Percentiles rank a stretch among this genome's conserved stretches.
phyloP scores from a whole-genome alignment of 2,329 filamentous ascomycete genomes.

The Arachnomyces sp. region DNA sequence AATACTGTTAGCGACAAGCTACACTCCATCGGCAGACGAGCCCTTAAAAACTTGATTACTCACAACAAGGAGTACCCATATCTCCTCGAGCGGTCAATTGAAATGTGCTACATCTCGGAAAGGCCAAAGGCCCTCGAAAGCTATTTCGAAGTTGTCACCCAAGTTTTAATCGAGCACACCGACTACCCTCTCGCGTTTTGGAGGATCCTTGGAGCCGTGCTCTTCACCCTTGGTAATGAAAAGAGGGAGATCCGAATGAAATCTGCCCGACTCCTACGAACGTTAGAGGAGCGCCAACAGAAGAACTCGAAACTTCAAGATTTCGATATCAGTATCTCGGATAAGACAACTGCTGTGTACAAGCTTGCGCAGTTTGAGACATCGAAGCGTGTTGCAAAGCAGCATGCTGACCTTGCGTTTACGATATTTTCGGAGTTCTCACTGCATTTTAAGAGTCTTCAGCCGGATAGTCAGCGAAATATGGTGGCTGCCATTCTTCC shows the following conservation, averaged over 20 bases:
- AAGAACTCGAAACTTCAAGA: slow-evolving; percentile 89
- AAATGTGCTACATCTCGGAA: slow-evolving; percentile 79
- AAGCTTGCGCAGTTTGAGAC: slow-evolving; percentile 97
- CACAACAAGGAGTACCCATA: slow-evolving; percentile 84
- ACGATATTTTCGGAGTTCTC: slow-evolving; percentile 95
- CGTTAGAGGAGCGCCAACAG: slow-evolving; percentile 72
- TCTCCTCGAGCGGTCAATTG: slow-evolving; percentile 80
- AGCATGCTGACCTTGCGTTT: slow-evolving; percentile 83
- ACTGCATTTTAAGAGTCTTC: slow-evolving; percentile 79
- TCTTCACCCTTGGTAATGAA: slow-evolving; percentile 89
- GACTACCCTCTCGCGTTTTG: slow-evolving; percentile 81
- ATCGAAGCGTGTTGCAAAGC: slow-evolving; percentile 78
- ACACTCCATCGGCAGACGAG: slow-evolving; percentile 79
- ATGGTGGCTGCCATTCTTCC: slow-evolving; percentile 90
- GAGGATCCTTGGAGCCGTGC: slow-evolving; percentile 77
- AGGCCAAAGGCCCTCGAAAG: slow-evolving; percentile 78
- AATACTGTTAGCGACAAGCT: slow-evolving; percentile 84
- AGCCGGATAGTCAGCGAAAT: slow-evolving; percentile 76
- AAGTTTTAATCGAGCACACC: slow-evolving; percentile 75
- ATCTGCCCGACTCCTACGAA: slow-evolving; percentile 70
- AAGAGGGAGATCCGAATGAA: slow-evolving; percentile 82
- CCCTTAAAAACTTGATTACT: slow-evolving; percentile 78
- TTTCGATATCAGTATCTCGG: slow-evolving; percentile 95
- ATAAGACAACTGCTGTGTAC: slow-evolving; percentile 97
- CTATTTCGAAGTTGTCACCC: slow-evolving; percentile 86